Evolutionary conservation across 2,329 filamentous ascomycete species (phyloP).

Genomic region (Diaporthe sp.): DNA sequence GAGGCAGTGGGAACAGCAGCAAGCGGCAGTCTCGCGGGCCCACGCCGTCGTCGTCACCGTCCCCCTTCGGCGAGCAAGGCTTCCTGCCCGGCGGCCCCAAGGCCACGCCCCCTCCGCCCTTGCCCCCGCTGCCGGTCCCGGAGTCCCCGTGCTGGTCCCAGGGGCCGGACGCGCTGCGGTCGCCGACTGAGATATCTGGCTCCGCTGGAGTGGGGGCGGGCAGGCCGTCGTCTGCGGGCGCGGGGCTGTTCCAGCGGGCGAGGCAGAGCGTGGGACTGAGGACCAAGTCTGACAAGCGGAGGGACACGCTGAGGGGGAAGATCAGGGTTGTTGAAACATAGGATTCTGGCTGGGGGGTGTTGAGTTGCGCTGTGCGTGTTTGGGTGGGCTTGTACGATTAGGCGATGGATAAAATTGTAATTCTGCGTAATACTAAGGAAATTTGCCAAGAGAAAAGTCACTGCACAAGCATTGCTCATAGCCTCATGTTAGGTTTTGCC

Average conservation of each 20-base stretch:
- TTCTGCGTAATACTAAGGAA: background rate
- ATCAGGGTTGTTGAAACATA: conserved; percentile 29
- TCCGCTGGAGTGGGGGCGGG: background rate
- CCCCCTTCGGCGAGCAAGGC: background rate
- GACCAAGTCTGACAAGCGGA: conserved; percentile 32
- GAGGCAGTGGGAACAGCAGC: background rate
- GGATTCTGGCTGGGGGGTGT: background rate
- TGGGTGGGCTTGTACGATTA: background rate
- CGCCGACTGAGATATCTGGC: background rate
- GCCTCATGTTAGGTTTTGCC: background rate
- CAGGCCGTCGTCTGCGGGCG: background rate
- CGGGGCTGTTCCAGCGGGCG: conserved; percentile 38
- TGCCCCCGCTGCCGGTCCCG: conserved; percentile 7
- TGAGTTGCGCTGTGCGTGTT: background rate
- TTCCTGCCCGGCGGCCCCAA: background rate
- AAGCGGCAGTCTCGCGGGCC: conserved; percentile 19
- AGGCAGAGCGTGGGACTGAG: conserved; percentile 30
- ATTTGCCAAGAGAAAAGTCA: background rate
- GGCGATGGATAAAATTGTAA: background rate
- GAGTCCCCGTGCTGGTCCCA: background rate
- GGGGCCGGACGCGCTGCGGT: conserved; percentile 3
- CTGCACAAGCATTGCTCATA: background rate
- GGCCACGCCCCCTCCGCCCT: background rate
- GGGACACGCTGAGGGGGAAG: conserved; percentile 32
- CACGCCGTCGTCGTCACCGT: background rate